Evolutionary conservation across 2,329 filamentous ascomycete species (phyloP), one percentile per base, ranked within the genome.

Genomic region (Fusarium redolens): DNA sequence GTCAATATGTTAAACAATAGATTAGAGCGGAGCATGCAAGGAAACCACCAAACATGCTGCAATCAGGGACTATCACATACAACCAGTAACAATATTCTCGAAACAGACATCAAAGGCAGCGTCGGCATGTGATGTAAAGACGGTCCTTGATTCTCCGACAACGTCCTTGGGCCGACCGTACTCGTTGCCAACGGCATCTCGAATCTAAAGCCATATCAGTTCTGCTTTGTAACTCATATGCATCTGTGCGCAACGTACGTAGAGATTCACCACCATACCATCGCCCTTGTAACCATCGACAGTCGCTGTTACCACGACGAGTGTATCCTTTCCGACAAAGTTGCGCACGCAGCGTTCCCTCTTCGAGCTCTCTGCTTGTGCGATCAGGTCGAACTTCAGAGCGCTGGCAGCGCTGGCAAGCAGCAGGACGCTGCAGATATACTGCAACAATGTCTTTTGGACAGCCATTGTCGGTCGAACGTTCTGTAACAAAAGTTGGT

Each of bases 21-120:
- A 37, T 41, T 12, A 43, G 33, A 51, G 41, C 22, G n/a, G 44
- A 58, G 43, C 73, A 69, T 74, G 65, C 38, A 52, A 65, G 48
- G 54, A 31, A 28, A 37, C 47, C 28, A 50, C n/a, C 33, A 43
- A 59, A 31, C 22, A 65, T 50, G 52, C 52, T 48, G 45, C 37
- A 41, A 25, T 63, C 20, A 48, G 35, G 44, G 48, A n/a, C 40
- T 45, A 28, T 48, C 22, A 87, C 92, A 75, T 89, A 96, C 93
- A 85, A 75, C 89, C 88, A 52, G 89, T 89, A 72, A 95, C 86
- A 78, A 91, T 83, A 83, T 98, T 98, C 83, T 97, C 93, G 81
- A 98, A 97, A 88, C 96, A 99, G 58, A 99, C 94, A 79, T 98
- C 96, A 80, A 99, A 98, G 14, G 94, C 93, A 38, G 94, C 93